phyloP scores from a whole-genome alignment of 208 protist genomes.

The Acanthamoeba triangularis region DNA sequence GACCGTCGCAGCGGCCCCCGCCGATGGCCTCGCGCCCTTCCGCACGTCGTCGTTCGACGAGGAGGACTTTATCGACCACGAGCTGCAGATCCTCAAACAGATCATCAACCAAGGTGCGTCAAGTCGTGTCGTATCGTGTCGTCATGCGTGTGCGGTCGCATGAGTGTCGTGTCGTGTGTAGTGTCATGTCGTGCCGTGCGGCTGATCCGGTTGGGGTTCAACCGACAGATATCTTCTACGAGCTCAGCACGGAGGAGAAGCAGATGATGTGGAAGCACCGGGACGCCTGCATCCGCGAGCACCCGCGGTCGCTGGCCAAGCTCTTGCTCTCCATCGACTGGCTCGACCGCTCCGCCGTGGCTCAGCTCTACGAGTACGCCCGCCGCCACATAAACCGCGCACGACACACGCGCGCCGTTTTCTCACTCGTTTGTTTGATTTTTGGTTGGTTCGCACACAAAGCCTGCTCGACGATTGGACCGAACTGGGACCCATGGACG shows the following conservation, averaged over 20 bases:
- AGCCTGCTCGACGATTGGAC: conserved; percentile 22
- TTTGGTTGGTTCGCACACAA: not conserved
- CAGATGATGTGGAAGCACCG: conserved; percentile 5
- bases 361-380: not conserved
- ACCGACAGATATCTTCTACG: conserved; percentile 1
- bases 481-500: conserved; percentile 14
- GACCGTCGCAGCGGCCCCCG: not conserved
- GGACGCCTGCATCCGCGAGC: not conserved
- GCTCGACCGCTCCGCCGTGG: not conserved
- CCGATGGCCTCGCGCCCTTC: not conserved
- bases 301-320: not conserved
- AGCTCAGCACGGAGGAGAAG: conserved; percentile 1
- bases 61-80: not conserved
- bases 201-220: not conserved
- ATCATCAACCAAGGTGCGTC: not conserved
- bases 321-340: conserved; percentile 30
- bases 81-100: not conserved
- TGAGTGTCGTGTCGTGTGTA: not conserved
- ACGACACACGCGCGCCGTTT: not conserved
- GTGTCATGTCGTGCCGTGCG: not conserved
- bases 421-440: not conserved
- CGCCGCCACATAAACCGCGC: not conserved
- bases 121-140: not conserved
- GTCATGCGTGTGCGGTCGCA: not conserved
- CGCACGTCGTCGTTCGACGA: not conserved